These are phyloP conservation scores for Arthrobotrys iridis DNA, from an alignment of 2,329 filamentous ascomycete genomes.

Conservation along the genomic window DNA sequence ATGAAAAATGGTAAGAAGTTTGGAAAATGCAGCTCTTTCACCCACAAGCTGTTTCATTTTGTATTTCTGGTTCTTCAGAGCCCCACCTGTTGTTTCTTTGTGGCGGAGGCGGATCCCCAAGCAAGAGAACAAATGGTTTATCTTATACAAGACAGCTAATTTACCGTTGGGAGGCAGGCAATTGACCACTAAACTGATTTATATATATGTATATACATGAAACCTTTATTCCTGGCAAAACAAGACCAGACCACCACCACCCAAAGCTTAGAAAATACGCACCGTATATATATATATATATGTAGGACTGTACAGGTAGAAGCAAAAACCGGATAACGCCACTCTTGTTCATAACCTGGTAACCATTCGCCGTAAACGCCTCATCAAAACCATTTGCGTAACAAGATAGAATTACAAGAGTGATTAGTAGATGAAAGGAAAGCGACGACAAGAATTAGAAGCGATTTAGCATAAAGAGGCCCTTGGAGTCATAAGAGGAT, in stretches of 20 bases:
- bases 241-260: background rate
- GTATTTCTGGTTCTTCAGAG: too few species aligned
- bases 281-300: slow-evolving; percentile 14
- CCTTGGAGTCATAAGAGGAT: slow-evolving; percentile 44
- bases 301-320: background rate
- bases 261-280: slow-evolving; percentile 1
- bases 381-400: slow-evolving; percentile 15
- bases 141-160: background rate
- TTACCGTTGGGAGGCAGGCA: background rate
- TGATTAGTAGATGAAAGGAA: background rate
- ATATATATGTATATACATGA: slow-evolving; percentile 10
- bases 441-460: background rate
- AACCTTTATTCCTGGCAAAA: background rate
- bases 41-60: too few species aligned
- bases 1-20: too few species aligned
- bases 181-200: background rate
- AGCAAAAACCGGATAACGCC: slow-evolving; percentile 21
- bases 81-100: background rate
- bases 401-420: slow-evolving; percentile 25
- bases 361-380: slow-evolving; percentile 41
- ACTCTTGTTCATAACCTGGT: slow-evolving; percentile 19
- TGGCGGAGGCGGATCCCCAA: too few species aligned
- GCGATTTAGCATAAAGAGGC: slow-evolving; percentile 37
- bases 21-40: too few species aligned
- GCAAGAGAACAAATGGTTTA: background rate